Evolutionary conservation across 2,329 filamentous ascomycete species (phyloP), one percentile per base, ranked within the genome.

Genomic region (Talaromyces sp.): DNA sequence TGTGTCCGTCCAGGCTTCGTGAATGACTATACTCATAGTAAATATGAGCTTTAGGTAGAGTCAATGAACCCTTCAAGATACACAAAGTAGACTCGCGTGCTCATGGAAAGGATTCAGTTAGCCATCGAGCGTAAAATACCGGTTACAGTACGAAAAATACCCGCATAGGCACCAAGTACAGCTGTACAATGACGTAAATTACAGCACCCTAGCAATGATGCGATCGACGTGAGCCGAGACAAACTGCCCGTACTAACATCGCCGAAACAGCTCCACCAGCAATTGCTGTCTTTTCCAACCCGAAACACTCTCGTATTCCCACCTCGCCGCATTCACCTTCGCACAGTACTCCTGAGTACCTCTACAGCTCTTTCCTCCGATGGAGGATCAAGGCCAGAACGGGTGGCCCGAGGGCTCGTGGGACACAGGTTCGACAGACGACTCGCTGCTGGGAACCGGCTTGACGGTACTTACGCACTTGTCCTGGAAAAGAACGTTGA

Each of bases 381-480:
- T 82, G 80, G 80, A 79, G 72, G 77, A 76, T 67, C 73, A 77
- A 67, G 78, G 77, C 68, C 80, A 78, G 64, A 77, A 82, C 77
- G 79, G 78, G 62, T 82, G 80, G 63, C 78, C 78, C 61, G 77
- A 79, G 65, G 75, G 78, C 68, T 73, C 75, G 65, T 79, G 77
- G 67, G 65, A 68, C 41, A 33, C 52, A 8, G 73, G 74, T 70
- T 76, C 76, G 67, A 76, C 76, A 63, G 79, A 80, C 60, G 79
- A 81, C 61, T 76, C 76, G 66, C 74, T 82, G 65, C 73, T 83
- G 70, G 80, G 81, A 61, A 81, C 80, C 65, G 80, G 81, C 63
- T 72, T 83, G 62, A 82, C 81, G 70, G 81, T 83, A 79, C 61
- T 60, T 58, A 63, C 61, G 62, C 68, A 69, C 66, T 63, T 65